These are phyloP conservation scores for Lipomyces yamanashiensis DNA, from an alignment of 805 yeast genomes.

Conservation along the genomic window DNA sequence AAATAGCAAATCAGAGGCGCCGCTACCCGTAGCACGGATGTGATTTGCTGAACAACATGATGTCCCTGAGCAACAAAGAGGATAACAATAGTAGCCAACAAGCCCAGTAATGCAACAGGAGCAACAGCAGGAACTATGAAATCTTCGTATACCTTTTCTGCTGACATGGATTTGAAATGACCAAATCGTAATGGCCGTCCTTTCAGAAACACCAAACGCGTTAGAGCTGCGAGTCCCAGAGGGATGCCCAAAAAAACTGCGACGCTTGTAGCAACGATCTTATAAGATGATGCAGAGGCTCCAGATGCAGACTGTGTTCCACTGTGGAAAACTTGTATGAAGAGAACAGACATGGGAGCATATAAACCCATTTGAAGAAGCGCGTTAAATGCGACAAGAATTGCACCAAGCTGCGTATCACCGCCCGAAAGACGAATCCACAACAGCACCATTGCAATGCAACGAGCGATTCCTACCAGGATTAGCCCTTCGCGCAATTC, in stretches of 20 bases:
- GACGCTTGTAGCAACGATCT: slow-evolving; percentile 54
- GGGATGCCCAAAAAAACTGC: slow-evolving; percentile 61
- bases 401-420: slow-evolving; percentile 54
- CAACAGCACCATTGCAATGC: slow-evolving; percentile 56
- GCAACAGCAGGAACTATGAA: slow-evolving; percentile 49
- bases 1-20: slow-evolving; percentile 57
- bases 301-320: slow-evolving; percentile 31
- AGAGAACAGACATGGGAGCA: slow-evolving; percentile 57
- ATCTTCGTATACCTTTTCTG: slow-evolving; percentile 42
- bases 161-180: background rate
- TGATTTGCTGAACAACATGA: slow-evolving; percentile 53
- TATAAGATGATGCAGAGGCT: slow-evolving; percentile 41
- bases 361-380: slow-evolving; percentile 55
- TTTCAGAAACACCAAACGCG: slow-evolving; percentile 41
- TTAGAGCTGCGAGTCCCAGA: slow-evolving; percentile 51
- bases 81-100: slow-evolving; percentile 55
- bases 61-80: slow-evolving; percentile 58
- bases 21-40: slow-evolving; percentile 54
- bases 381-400: slow-evolving; percentile 57
- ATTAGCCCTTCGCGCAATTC: slow-evolving; percentile 59
- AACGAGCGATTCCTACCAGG: slow-evolving; percentile 62
- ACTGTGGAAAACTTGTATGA: slow-evolving; percentile 52
- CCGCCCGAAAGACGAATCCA: slow-evolving; percentile 57
- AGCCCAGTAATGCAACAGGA: slow-evolving; percentile 57
- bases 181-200: background rate